Evolutionary conservation across 2,329 filamentous ascomycete genomes (phyloP), one percentile per base, ranked within the genome.

Genomic region (Trichophyton equinum): DNA sequence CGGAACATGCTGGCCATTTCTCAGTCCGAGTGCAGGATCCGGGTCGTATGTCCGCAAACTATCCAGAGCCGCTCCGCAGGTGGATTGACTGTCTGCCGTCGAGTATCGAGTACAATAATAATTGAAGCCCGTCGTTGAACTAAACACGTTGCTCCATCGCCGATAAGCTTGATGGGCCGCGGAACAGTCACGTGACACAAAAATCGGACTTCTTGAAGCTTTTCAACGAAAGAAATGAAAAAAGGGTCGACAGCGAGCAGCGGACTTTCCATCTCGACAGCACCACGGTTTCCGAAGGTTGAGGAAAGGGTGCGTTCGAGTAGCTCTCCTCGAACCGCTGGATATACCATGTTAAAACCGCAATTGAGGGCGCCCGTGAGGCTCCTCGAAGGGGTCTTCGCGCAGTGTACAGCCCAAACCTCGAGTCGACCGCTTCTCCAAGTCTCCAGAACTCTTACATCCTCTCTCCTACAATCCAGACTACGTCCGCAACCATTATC

Each of bases 281-380:
- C 3, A 36, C n/a, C 25, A 36, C 25, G 30, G 30, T 49, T 6
- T 7, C 25, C n/a, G 13, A 56, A 47, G 55, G 38, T 60, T 46
- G 61, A 56, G 59, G 44, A 25, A 6, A 42, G 57, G 49, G 44
- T 47, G 57, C 20, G 44, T 25, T 15, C 9, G 13, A 38, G 57
- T 46, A 56, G 58, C 59, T 30, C 20, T 53, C 59, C 61, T 62
- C 62, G 58, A 44, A 56, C 60, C 33, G 4, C 13, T 57, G 27
- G n/a, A 30, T 18, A 53, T 57, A 66, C 61, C 61, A 77, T 78
- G 75, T 67, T 77, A 61, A 74, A 77, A 67, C 74, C 75, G 62
- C 72, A 72, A 68, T 67, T 77, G 64, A 67, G 72, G 61, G 66
- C 69, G 60, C 71, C 75, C 62, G 64, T 73, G 38, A 69, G 73